A percentile compares a stretch with the other conserved stretches of the same genome.
These are phyloP conservation scores for Globisporangium heterothallicum DNA, from an alignment of 352 stramenopile species.

Conservation along the genomic window DNA sequence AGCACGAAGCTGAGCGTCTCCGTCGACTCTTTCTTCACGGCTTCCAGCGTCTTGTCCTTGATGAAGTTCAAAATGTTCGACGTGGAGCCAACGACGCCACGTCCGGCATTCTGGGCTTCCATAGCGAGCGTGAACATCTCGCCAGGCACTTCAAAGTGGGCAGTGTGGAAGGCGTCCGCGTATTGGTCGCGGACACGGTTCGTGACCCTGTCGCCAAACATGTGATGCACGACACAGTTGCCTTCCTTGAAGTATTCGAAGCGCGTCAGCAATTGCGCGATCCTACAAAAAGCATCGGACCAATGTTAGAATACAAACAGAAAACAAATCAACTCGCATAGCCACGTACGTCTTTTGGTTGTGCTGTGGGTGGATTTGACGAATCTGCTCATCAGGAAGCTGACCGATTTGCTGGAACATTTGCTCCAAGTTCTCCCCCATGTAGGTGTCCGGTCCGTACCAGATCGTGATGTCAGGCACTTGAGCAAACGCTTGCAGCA, in stretches of 20 bases:
- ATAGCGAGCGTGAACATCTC: constrained; percentile 98
- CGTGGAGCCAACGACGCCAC: constrained; percentile 93
- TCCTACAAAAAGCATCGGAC: constrained; percentile 16
- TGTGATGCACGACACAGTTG: constrained; percentile 98
- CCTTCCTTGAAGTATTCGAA: constrained; percentile 95
- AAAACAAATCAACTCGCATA: background rate
- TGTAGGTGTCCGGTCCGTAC: constrained; percentile 96
- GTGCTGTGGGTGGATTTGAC: constrained; percentile 78
- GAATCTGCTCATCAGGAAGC: constrained; percentile 80
- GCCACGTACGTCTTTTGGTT: constrained; percentile 53
- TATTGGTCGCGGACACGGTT: constrained; percentile 90
- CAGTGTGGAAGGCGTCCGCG: constrained; percentile 91
- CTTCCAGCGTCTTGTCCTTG: constrained; percentile 90
- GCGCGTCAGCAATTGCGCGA: constrained; percentile 75
- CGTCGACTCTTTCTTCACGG: constrained; percentile 47
- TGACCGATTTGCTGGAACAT: constrained; percentile 86
- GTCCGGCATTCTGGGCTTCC: constrained; percentile 86
- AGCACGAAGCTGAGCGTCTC: constrained; percentile 93
- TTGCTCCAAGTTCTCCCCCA: constrained; percentile 95
- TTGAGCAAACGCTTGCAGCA: constrained; percentile 92
- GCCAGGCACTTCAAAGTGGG: constrained; percentile 97
- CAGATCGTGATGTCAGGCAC: constrained; percentile 89
- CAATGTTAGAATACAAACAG: background rate
- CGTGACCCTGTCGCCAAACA: constrained; percentile 95
- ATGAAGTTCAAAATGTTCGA: constrained; percentile 98